Evolutionary conservation across 768 basidiomycete genomes (phyloP).

Genomic region (Pleurotus platypus): DNA sequence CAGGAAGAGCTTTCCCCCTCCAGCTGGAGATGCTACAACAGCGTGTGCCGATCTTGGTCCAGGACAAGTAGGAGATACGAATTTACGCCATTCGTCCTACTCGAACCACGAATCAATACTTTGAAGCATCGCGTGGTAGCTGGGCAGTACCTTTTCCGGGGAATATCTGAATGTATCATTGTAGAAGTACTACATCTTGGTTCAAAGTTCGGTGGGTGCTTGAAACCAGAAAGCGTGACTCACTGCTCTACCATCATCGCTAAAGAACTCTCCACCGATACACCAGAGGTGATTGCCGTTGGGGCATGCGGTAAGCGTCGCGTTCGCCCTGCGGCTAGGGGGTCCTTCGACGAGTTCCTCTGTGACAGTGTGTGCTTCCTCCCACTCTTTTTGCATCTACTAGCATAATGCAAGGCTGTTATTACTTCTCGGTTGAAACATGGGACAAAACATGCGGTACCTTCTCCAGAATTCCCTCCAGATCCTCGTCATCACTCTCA

Average conservation of each 20-base stretch:
- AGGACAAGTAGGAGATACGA: constrained; percentile 80
- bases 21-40: constrained; percentile 64
- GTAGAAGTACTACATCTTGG: constrained; percentile 64
- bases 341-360: constrained; percentile 84
- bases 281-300: constrained; percentile 80
- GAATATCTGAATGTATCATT: constrained; percentile 85
- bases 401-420: constrained; percentile 16
- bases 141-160: constrained; percentile 61
- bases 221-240: constrained; percentile 13
- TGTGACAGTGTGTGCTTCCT: constrained; percentile 74
- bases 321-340: constrained; percentile 79
- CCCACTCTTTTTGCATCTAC: constrained; percentile 84
- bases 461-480: constrained; percentile 81
- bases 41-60: constrained; percentile 88
- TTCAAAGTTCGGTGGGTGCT: neutral
- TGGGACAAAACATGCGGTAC: constrained; percentile 30
- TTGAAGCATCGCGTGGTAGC: neutral
- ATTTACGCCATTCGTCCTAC: constrained; percentile 87
- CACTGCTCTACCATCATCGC: constrained; percentile 80
- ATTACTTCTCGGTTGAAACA: constrained; percentile 3
- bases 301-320: constrained; percentile 77
- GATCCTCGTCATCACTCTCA: constrained; percentile 52
- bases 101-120: neutral
- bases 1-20: constrained; percentile 84
- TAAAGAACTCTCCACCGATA: constrained; percentile 85